These are phyloP conservation scores for Austroboletus eburneus DNA, from an alignment of 768 basidiomycete species.

Conservation along the genomic window DNA sequence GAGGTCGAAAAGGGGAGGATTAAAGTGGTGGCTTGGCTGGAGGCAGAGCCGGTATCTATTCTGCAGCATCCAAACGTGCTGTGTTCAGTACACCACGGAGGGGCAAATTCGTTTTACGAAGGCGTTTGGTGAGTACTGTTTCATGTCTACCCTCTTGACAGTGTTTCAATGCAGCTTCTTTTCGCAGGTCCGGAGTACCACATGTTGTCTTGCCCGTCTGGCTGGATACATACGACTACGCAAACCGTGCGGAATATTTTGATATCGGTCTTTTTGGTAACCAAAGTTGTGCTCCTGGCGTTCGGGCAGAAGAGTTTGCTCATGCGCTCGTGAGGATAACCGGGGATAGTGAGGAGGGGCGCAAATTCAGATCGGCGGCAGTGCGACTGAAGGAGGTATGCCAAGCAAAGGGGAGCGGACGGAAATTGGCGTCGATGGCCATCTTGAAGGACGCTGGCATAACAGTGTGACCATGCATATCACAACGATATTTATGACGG, in stretches of 20 bases:
- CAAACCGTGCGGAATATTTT: not conserved
- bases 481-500: too few relatives aligned
- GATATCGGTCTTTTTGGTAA: not conserved
- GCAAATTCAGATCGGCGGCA: not conserved
- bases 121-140: not conserved
- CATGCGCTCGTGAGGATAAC: not conserved
- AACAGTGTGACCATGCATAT: constrained; percentile 1
- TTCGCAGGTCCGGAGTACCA: not conserved
- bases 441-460: not conserved
- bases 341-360: not conserved
- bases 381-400: not conserved
- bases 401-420: constrained; percentile 2
- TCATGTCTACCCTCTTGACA: not conserved
- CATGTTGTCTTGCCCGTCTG: not conserved
- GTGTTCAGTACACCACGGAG: constrained; percentile 2
- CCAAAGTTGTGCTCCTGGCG: not conserved
- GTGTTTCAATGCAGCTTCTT: not conserved
- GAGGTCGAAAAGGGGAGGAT: not conserved
- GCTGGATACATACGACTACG: not conserved
- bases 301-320: not conserved
- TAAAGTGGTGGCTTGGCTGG: not conserved
- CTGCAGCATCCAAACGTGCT: not conserved
- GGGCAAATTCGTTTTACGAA: constrained; percentile 1
- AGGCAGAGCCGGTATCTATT: not conserved
- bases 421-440: not conserved